phyloP scores from a whole-genome alignment of 108 stramenopile species.

The Cyclotella sp. region DNA sequence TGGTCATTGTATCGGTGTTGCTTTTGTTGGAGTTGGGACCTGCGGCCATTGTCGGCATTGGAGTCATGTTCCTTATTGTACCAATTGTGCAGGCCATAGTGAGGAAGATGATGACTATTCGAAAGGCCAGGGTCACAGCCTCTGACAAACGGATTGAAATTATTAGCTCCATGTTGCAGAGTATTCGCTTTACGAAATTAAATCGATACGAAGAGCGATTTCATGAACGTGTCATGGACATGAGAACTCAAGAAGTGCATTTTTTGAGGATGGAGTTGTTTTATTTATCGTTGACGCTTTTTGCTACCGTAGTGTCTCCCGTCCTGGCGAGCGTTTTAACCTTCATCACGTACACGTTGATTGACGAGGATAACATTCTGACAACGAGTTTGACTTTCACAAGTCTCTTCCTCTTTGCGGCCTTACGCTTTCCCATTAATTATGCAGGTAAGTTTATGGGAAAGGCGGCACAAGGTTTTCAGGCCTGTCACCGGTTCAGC shows the following conservation, averaged over 20 bases:
- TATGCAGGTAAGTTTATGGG: slow-evolving; percentile 80
- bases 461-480: slow-evolving; percentile 70
- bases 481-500: slow-evolving; percentile 62
- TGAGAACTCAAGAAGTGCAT: slow-evolving; percentile 55
- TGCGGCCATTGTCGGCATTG: slow-evolving; percentile 72
- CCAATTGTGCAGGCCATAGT: slow-evolving; percentile 73
- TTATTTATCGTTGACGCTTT: slow-evolving; percentile 69
- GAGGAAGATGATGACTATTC: slow-evolving; percentile 59
- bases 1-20: slow-evolving; percentile 71
- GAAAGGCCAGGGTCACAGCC: slow-evolving; percentile 56
- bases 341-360: slow-evolving; percentile 70
- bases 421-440: slow-evolving; percentile 87
- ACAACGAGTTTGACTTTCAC: slow-evolving; percentile 81
- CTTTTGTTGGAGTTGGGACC: slow-evolving; percentile 68
- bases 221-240: slow-evolving; percentile 47
- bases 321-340: slow-evolving; percentile 72
- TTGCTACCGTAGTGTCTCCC: slow-evolving; percentile 74
- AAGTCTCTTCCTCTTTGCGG: slow-evolving; percentile 67
- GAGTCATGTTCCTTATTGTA: slow-evolving; percentile 67
- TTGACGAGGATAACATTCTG: slow-evolving; percentile 49
- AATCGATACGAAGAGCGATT: slow-evolving; percentile 81
- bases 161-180: slow-evolving; percentile 68
- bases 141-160: slow-evolving; percentile 81
- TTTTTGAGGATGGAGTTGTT: slow-evolving; percentile 65
- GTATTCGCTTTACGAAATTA: slow-evolving; percentile 73